Base-by-base conservation (phyloP, 2,329 filamentous ascomycete species). In the Trichoderma asperellum region DNA sequence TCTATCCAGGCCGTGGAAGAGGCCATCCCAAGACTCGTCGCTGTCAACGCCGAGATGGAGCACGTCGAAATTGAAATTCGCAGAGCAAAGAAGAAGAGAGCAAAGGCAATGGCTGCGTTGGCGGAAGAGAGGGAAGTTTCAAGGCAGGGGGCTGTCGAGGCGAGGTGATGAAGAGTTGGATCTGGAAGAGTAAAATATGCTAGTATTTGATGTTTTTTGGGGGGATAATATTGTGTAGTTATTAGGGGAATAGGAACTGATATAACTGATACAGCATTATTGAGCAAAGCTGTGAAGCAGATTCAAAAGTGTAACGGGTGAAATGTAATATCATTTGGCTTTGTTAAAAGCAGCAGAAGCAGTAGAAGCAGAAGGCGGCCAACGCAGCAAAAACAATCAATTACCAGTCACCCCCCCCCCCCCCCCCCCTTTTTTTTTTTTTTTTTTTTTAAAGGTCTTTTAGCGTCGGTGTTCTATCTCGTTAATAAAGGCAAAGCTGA, bases 1-100 rank as follows among this genome's bases (percentile, higher is more conserved):
- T 89, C 91, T 63, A 75, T 87, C 29, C 75, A 81, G 47, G 84
- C 84, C 0, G 83, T 93, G 4, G 85, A 89, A 67, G 78, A 83
- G 0, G 77, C 90, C 4, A 78, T 94, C 2, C 85, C 88, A 1
- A 79, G 79, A 49, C 80, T 93, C 10, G 84, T 84, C 7, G 85
- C 84, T 1, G 78, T 92, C n/a, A 82, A 84, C 43, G 83, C 83
- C 34, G 84, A 88, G 74, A 88, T 95, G 86, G 82, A 83, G 16
- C 79, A 80, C n/a, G 76, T 92, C 5, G 91, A 94, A 80, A 88
- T 90, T 63, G 86, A 91, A 73, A 88, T 95, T 66, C 84, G 90
- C 47, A 82, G 90, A 69, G 86, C 85, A 43, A 81, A 84, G 69
- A 89, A 89, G 80, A 84, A 77, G 78, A 80, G 85, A 43, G 82